phyloP scores from a whole-genome alignment of 495 filamentous ascomycete species.

The Chlorociboria aeruginascens region DNA sequence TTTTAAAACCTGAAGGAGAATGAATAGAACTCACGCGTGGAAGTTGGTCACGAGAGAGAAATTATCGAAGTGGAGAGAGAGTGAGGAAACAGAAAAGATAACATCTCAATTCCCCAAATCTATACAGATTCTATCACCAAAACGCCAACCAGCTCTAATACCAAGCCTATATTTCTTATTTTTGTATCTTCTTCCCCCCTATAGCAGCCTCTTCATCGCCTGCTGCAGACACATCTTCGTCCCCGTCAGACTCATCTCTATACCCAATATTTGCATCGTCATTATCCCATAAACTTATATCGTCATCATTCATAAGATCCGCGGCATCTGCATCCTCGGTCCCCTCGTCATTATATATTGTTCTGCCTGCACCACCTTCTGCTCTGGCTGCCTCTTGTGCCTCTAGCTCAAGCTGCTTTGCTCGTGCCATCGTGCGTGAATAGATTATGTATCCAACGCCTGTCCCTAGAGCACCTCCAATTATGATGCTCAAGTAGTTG shows the following conservation, averaged over 20 bases:
- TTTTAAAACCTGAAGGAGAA: no score
- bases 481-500: slow-evolving; percentile 66
- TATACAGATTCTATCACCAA: no score
- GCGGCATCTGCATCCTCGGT: slow-evolving; percentile 13
- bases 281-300: slow-evolving; percentile 45
- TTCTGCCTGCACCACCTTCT: slow-evolving; percentile 21
- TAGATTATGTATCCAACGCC: slow-evolving; percentile 80
- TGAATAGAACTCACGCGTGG: no score
- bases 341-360: slow-evolving; percentile 19
- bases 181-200: neutral
- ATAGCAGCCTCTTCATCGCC: slow-evolving; percentile 1
- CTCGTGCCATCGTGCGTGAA: slow-evolving; percentile 68
- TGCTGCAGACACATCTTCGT: slow-evolving; percentile 3
- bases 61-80: no score
- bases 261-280: slow-evolving; percentile 19
- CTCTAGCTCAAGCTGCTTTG: slow-evolving; percentile 72
- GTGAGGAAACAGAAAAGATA: no score
- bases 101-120: no score
- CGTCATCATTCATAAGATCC: slow-evolving; percentile 40
- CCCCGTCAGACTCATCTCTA: slow-evolving; percentile 6
- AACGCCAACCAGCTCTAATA: neutral
- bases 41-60: no score
- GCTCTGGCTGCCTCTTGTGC: slow-evolving; percentile 30
- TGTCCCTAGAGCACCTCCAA: slow-evolving; percentile 59
- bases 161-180: neutral